These are phyloP conservation scores for Monilinia polystroma DNA, from an alignment of 2,329 filamentous ascomycete genomes.

Conservation along the genomic window DNA sequence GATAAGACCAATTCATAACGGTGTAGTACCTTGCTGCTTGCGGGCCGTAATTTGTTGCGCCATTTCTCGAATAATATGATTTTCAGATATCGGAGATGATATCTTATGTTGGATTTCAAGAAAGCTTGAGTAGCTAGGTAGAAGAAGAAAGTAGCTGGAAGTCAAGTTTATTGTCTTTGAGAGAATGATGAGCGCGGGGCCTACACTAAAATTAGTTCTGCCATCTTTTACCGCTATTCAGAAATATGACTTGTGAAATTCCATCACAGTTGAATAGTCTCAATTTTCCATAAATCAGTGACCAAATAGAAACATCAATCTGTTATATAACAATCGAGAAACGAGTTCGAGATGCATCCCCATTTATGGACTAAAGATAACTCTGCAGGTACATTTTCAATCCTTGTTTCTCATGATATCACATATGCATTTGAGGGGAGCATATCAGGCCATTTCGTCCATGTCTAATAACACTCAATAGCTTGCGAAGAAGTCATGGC, in stretches of 20 bases:
- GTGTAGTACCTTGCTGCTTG: slow-evolving; percentile 41
- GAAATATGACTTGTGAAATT: slow-evolving; percentile 17
- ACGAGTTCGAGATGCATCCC: slow-evolving; percentile 75
- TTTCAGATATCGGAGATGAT: background rate
- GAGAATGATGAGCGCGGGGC: slow-evolving; percentile 3
- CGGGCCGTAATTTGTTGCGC: slow-evolving; percentile 39
- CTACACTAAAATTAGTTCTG: slow-evolving; percentile 16
- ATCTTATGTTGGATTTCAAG: background rate
- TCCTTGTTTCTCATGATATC: background rate
- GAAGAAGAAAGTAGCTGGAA: background rate
- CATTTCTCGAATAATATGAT: slow-evolving; percentile 28
- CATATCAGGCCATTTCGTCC: slow-evolving; percentile 6
- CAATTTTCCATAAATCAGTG: slow-evolving; percentile 11
- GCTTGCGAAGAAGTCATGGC: slow-evolving; percentile 94
- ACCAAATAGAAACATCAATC: background rate
- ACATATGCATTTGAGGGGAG: slow-evolving; percentile 10
- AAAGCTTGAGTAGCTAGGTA: background rate
- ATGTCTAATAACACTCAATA: slow-evolving; percentile 45
- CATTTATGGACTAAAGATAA: slow-evolving; percentile 94
- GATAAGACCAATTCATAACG: slow-evolving; percentile 7
- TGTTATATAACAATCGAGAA: slow-evolving; percentile 12
- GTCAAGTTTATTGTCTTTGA: background rate
- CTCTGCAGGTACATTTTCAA: slow-evolving; percentile 56
- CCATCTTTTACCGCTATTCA: slow-evolving; percentile 18
- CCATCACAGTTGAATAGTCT: background rate